Percentiles rank a stretch among this genome's conserved stretches.
These are phyloP conservation scores for Hypoxylon intermedium DNA, from an alignment of 495 filamentous ascomycete genomes.

Conservation along the genomic window DNA sequence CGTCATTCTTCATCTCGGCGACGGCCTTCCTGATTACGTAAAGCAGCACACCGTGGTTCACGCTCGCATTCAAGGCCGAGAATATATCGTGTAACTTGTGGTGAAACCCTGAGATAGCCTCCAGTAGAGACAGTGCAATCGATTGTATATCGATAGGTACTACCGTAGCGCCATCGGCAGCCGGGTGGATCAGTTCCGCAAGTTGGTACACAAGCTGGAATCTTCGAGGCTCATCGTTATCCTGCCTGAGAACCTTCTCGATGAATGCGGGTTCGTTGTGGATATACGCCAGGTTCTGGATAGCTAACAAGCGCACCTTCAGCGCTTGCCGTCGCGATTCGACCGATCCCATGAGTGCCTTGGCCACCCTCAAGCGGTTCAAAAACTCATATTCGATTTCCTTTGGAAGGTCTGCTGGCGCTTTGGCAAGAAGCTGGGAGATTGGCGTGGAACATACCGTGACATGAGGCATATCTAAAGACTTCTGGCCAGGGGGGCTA, in stretches of 20 bases:
- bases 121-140: constrained; percentile 79
- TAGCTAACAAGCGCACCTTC: constrained; percentile 80
- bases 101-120: constrained; percentile 81
- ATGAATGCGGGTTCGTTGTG: constrained; percentile 79
- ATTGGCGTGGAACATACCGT: constrained; percentile 65
- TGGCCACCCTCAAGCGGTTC: constrained; percentile 80
- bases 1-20: constrained; percentile 72
- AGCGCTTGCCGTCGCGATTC: constrained; percentile 77
- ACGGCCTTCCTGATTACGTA: constrained; percentile 91
- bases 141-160: constrained; percentile 80
- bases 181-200: constrained; percentile 82
- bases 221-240: constrained; percentile 87
- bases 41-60: constrained; percentile 95
- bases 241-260: constrained; percentile 83
- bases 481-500: constrained; percentile 57
- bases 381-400: constrained; percentile 83
- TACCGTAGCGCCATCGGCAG: constrained; percentile 67
- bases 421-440: constrained; percentile 70
- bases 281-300: constrained; percentile 92
- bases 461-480: constrained; percentile 73
- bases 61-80: constrained; percentile 85
- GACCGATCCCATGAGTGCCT: constrained; percentile 70
- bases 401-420: constrained; percentile 70
- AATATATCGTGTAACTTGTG: constrained; percentile 79
- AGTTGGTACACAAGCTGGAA: constrained; percentile 92